phyloP scores from a whole-genome alignment of 2,329 filamentous ascomycete species.

The Cryphonectria carpinicola region DNA sequence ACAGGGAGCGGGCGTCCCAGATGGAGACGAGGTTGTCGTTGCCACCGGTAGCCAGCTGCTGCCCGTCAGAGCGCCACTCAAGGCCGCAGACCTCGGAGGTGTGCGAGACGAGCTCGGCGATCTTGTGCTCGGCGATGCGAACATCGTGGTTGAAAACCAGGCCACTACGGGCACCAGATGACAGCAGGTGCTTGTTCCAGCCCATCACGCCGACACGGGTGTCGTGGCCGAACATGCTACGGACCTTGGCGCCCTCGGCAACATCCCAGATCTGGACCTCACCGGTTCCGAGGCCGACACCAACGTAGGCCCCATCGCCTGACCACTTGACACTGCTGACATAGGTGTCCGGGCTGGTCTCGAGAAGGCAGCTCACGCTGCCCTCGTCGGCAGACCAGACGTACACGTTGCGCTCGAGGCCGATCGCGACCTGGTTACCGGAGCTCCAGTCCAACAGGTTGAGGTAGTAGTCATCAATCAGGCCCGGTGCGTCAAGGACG shows the following conservation, averaged over 20 bases:
- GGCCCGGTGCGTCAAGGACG: slow-evolving; percentile 91
- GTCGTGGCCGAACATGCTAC: slow-evolving; percentile 98
- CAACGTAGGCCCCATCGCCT: slow-evolving; percentile 92
- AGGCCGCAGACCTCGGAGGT: slow-evolving; percentile 97
- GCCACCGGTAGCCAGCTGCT: slow-evolving; percentile 94
- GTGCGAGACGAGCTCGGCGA: slow-evolving; percentile 94
- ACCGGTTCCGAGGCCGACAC: slow-evolving; percentile 90
- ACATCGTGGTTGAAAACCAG: slow-evolving; percentile 99
- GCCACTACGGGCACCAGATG: slow-evolving; percentile 90
- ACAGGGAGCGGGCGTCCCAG: slow-evolving; percentile 94
- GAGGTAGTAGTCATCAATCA: slow-evolving; percentile 98
- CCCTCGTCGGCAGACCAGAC: slow-evolving; percentile 98
- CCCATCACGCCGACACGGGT: slow-evolving; percentile 97
- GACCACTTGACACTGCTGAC: slow-evolving; percentile 99
- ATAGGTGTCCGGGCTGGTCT: slow-evolving; percentile 89
- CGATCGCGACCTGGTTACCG: slow-evolving; percentile 96
- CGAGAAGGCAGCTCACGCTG: slow-evolving; percentile 83
- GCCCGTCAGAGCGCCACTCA: slow-evolving; percentile 95
- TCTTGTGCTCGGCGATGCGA: slow-evolving; percentile 95
- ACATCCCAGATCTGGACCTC: slow-evolving; percentile 99
- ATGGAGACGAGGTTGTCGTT: slow-evolving; percentile 99
- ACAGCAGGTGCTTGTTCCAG: slow-evolving; percentile 98
- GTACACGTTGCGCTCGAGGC: slow-evolving; percentile 94
- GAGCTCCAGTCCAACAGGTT: slow-evolving; percentile 99
- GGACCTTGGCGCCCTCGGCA: slow-evolving; percentile 90